Conservation (phyloP, 495 filamentous ascomycete species). For the Penicillium bovifimosum region DNA sequence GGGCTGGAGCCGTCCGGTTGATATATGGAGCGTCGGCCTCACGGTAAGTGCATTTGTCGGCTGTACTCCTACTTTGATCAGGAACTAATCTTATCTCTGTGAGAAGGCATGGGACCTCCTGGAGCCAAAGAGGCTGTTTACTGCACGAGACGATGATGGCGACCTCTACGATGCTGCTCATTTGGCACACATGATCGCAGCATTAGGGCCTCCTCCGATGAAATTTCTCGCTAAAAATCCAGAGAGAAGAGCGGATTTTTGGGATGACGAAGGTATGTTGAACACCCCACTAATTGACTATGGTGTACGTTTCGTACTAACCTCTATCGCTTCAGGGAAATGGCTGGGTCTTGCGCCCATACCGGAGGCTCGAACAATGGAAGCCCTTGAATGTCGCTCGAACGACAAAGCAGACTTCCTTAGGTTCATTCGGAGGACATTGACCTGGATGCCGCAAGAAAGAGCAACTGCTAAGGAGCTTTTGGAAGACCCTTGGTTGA, state of each 20-base stretch:
- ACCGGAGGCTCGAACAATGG: constrained; percentile 20
- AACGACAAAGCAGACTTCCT: constrained; percentile 27
- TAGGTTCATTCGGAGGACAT: constrained; percentile 27
- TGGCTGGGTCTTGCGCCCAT: constrained; percentile 26
- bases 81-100: no score
- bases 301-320: not conserved
- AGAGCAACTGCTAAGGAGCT: constrained; percentile 35
- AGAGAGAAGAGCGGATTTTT: constrained; percentile 22
- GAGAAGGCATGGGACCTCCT: constrained; percentile 48
- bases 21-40: constrained; percentile 47
- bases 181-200: constrained; percentile 36
- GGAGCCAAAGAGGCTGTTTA: constrained; percentile 38
- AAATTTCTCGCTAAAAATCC: constrained; percentile 29
- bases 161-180: constrained; percentile 37
- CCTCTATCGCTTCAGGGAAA: constrained; percentile 3
- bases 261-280: constrained; percentile 22
- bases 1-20: constrained; percentile 40
- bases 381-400: no score
- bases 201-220: constrained; percentile 39
- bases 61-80: no score
- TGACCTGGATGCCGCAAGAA: constrained; percentile 35
- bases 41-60: no score
- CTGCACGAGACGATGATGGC: constrained; percentile 24
- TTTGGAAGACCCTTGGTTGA: constrained; percentile 31
- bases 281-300: no score